phyloP scores from a whole-genome alignment of 345 rosid species.

The Citropsis articulata region DNA sequence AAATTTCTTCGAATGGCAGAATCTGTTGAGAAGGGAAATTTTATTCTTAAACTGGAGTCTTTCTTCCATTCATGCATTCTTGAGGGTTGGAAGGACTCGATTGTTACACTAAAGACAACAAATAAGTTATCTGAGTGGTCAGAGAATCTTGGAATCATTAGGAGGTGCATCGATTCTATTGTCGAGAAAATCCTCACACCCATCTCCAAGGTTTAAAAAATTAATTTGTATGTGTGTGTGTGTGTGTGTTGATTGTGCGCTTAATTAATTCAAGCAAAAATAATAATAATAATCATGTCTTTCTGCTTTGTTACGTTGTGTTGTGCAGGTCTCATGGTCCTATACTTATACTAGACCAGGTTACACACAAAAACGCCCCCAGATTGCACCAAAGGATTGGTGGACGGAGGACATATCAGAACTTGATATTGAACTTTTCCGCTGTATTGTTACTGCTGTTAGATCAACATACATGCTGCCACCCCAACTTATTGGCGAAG shows the following conservation, averaged over 20 bases:
- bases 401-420: conserved; percentile 97
- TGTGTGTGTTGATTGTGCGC: too few species aligned
- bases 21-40: conserved; percentile 74
- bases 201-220: conserved; percentile 50
- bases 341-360: conserved; percentile 84
- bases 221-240: not conserved
- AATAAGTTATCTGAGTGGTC: conserved; percentile 75
- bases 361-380: conserved; percentile 52
- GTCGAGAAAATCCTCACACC: conserved; percentile 84
- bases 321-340: conserved; percentile 85
- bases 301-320: not conserved
- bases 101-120: conserved; percentile 66
- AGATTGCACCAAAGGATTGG: conserved; percentile 88
- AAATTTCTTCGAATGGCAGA: conserved; percentile 92
- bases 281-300: not conserved
- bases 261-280: too few species aligned
- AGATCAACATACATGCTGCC: conserved; percentile 60
- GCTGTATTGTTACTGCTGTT: conserved; percentile 63
- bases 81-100: conserved; percentile 96
- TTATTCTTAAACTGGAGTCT: conserved; percentile 73
- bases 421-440: conserved; percentile 84
- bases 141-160: conserved; percentile 76
- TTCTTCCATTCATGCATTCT: conserved; percentile 90
- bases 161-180: conserved; percentile 81
- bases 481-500: conserved; percentile 91